Evolutionary conservation across 2,329 filamentous ascomycete genomes (phyloP), one percentile per base, ranked within the genome.

Genomic region (Xylaria digitata): DNA sequence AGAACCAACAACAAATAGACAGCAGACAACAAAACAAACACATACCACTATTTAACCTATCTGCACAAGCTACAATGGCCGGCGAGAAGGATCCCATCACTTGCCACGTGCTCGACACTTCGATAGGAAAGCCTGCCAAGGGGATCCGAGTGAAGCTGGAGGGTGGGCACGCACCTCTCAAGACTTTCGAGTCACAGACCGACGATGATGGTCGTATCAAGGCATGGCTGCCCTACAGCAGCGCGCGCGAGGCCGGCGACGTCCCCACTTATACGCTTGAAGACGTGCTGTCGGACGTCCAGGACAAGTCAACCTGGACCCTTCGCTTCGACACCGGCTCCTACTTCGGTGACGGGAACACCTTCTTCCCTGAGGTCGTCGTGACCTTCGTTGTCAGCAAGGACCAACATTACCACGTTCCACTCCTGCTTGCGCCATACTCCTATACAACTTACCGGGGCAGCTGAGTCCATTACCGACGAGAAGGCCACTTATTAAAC

Each of bases 51-150:
- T 57, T n/a, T 21, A 32, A 26, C 17, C 13, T 34, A 54, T 13
- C 26, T 37, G 26, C n/a, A 37, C 49, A 34, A 23, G 9, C 11
- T 23, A 67, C 66, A 53, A 78, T 78, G 78, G 73, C 76, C 43
- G 69, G 32, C 71, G 71, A 75, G 66, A 88, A 86, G 75, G 87
- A 89, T 76, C 88, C 87, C 76, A 95, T 96, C 75, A 95, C 92
- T 78, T 95, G 92, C 83, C 92, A 96, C 83, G 87, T 94, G 79
- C 92, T 96, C 78, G 92, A 96, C 84, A 95, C 92, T 11, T 87
- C 89, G n/a, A 82, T 86, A 68, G 92, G 92, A 75, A 85, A 85
- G 64, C 92, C 92, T 23, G 92, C 88, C 17, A 80, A 84, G 63
- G 83, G 84, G 69, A 87, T 96, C 74, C 84, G 85, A 70, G 91